phyloP scores from a whole-genome alignment of 257 asterid genomes.

The Eustoma russellianum region DNA sequence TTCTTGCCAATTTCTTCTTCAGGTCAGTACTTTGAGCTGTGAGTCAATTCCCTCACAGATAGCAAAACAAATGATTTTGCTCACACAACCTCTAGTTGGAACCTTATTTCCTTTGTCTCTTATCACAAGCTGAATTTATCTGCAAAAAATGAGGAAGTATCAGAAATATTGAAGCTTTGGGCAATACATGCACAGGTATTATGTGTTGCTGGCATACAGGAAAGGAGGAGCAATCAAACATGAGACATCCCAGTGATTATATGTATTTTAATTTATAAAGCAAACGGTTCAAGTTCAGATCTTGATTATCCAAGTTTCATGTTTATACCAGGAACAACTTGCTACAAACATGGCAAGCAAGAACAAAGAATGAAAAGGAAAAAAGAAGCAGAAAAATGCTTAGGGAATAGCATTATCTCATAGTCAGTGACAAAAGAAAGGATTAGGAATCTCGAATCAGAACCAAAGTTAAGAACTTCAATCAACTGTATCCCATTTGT shows the following conservation, averaged over 20 bases:
- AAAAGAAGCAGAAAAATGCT: no score
- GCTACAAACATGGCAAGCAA: no score
- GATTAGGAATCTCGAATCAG: conserved; percentile 33
- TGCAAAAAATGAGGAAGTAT: no score
- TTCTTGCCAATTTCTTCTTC: conserved; percentile 7
- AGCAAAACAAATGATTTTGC: background rate
- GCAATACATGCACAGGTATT: background rate
- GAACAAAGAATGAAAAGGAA: no score
- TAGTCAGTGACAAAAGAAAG: conserved; percentile 15
- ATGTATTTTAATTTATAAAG: background rate
- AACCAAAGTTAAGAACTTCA: conserved; percentile 19
- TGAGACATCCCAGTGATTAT: background rate
- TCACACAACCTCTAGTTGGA: background rate
- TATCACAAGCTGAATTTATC: conserved; percentile 6
- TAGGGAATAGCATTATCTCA: background rate
- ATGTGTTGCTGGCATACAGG: background rate
- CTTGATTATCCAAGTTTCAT: no score
- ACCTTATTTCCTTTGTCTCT: background rate
- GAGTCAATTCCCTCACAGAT: conserved; percentile 8
- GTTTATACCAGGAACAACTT: no score
- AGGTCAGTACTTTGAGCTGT: background rate
- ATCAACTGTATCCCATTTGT: conserved; percentile 16
- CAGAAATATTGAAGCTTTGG: conserved; percentile 1
- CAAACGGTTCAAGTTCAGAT: no score
- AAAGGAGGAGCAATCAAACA: background rate